Conservation (phyloP, 108 stramenopile species). For the Pseudonitzschia multistriata region DNA sequence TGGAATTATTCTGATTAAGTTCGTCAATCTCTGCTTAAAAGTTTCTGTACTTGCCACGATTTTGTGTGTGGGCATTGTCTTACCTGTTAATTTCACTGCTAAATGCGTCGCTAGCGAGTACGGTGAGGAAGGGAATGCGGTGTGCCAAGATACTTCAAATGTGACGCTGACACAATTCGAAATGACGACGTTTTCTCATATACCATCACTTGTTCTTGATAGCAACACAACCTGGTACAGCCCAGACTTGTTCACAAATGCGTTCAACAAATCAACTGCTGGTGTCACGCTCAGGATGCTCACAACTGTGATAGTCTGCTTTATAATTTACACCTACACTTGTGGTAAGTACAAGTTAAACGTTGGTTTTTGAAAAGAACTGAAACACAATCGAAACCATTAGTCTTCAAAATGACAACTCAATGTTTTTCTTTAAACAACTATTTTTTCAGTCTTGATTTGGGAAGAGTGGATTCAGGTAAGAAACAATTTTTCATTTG, state of each 20-base stretch:
- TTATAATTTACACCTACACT: slow-evolving; percentile 36
- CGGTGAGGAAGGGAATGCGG: neutral
- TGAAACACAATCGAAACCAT: neutral
- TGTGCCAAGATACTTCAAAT: slow-evolving; percentile 23
- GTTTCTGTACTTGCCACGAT: slow-evolving; percentile 51
- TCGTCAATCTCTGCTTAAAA: slow-evolving; percentile 64
- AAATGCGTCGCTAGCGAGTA: slow-evolving; percentile 15
- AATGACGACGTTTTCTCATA: slow-evolving; percentile 70
- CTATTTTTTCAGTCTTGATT: slow-evolving; percentile 26
- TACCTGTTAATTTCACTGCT: slow-evolving; percentile 72
- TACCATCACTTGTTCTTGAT: slow-evolving; percentile 20
- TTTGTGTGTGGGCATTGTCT: slow-evolving; percentile 53
- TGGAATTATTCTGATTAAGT: slow-evolving; percentile 72
- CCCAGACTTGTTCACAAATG: slow-evolving; percentile 2
- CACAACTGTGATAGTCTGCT: slow-evolving; percentile 15
- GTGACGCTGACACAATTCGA: slow-evolving; percentile 71
- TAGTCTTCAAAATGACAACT: neutral
- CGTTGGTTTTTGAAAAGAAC: neutral
- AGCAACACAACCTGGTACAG: slow-evolving; percentile 14
- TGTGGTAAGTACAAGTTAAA: slow-evolving; percentile 19
- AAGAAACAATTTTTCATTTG: too few species aligned
- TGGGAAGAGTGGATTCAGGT: slow-evolving; percentile 65
- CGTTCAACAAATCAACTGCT: slow-evolving; percentile 12
- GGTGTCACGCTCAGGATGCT: slow-evolving; percentile 19
- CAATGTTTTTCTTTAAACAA: neutral